Evolutionary conservation across 805 yeast genomes (phyloP).

Genomic region (Nakazawaea peltata): DNA sequence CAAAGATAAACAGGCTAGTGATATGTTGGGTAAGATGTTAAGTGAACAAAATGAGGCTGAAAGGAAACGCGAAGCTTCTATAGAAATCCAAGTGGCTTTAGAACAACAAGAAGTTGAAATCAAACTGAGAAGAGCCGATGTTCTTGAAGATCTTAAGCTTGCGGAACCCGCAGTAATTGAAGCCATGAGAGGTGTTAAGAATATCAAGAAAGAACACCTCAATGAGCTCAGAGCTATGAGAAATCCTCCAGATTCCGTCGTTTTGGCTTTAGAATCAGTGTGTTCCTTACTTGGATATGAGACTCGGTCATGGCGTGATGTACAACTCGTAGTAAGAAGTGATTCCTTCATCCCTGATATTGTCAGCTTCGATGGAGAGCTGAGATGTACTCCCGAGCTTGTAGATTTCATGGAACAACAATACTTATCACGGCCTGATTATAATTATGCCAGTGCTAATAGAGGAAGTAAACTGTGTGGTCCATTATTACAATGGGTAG

Average conservation of each 20-base stretch:
- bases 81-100: constrained; percentile 64
- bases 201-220: constrained; percentile 85
- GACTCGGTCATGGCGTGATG: constrained; percentile 70
- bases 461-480: constrained; percentile 96
- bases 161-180: constrained; percentile 83
- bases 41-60: constrained; percentile 89
- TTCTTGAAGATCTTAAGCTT: constrained; percentile 53
- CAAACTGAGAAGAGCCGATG: constrained; percentile 41
- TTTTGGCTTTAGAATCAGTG: constrained; percentile 79
- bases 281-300: constrained; percentile 73
- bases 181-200: constrained; percentile 85
- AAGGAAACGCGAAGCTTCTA: constrained; percentile 77
- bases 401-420: constrained; percentile 46
- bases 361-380: constrained; percentile 61
- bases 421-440: constrained; percentile 57
- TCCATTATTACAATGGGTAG: constrained; percentile 82
- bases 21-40: constrained; percentile 68
- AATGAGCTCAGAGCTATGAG: constrained; percentile 85
- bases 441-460: constrained; percentile 63
- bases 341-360: constrained; percentile 86
- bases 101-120: constrained; percentile 60
- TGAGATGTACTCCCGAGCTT: constrained; percentile 45
- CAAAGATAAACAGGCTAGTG: constrained; percentile 64
- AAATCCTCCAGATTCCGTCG: constrained; percentile 86
- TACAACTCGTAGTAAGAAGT: constrained; percentile 66